Percentiles rank a stretch among this genome's conserved stretches.
These are phyloP conservation scores for Diversispora epigaea DNA, from an alignment of 192 early-diverging fungal genomes.

Conservation along the genomic window DNA sequence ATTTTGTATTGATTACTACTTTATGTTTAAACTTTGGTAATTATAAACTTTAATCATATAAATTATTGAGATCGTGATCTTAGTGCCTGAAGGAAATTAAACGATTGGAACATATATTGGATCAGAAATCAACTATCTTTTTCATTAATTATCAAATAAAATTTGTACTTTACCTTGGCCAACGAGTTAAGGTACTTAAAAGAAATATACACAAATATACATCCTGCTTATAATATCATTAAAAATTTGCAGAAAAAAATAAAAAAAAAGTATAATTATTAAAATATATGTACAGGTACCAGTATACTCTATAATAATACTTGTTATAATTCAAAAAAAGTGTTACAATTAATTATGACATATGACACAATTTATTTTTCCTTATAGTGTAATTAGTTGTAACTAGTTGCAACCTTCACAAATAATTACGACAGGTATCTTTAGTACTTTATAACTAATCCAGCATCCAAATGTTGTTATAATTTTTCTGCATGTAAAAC, in stretches of 20 bases:
- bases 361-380: too few relatives aligned
- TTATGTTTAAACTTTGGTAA: conserved; percentile 5
- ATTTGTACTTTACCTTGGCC: conserved; percentile 14
- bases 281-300: conserved; percentile 20
- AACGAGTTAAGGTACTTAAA: conserved; percentile 14
- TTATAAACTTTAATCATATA: conserved; percentile 5
- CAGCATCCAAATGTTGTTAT: conserved; percentile 29
- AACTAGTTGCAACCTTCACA: too few relatives aligned
- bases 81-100: conserved; percentile 14
- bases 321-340: too few relatives aligned
- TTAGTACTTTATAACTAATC: conserved; percentile 34
- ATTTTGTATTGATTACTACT: neutral
- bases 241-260: conserved; percentile 21
- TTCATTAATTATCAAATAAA: conserved; percentile 16
- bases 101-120: conserved; percentile 29
- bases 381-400: too few relatives aligned
- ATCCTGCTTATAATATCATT: conserved; percentile 18
- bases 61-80: conserved; percentile 34
- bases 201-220: conserved; percentile 24
- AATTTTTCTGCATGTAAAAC: conserved; percentile 32
- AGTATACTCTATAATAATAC: too few relatives aligned
- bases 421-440: too few relatives aligned
- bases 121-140: conserved; percentile 27
- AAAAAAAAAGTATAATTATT: conserved; percentile 26
- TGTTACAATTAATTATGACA: too few relatives aligned